Evolutionary conservation across 257 asterid species (phyloP).

Genomic region (Jasminum sambac): DNA sequence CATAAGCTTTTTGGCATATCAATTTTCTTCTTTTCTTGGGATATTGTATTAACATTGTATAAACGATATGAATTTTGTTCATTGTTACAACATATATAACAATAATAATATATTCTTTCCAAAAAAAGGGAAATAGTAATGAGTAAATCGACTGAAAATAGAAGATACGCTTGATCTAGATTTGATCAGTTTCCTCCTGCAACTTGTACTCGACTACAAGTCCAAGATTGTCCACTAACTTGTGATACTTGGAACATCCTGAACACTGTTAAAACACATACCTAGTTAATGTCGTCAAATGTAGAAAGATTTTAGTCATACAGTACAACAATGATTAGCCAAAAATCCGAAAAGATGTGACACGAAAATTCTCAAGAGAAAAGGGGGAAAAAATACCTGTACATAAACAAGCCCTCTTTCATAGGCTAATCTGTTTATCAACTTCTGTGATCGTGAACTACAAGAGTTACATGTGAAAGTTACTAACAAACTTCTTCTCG

Average conservation of each 20-base stretch:
- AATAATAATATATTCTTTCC: neutral
- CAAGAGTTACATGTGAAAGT: conserved; percentile 82
- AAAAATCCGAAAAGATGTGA: neutral
- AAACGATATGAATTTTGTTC: conserved; percentile 29
- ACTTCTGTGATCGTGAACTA: conserved; percentile 61
- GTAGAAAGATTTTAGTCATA: conserved; percentile 8
- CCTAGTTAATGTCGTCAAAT: conserved; percentile 2
- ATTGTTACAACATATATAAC: conserved; percentile 27
- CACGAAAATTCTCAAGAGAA: no score
- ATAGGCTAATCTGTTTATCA: conserved; percentile 84
- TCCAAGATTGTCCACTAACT: conserved; percentile 91
- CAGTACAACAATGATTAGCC: neutral
- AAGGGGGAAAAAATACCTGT: conserved; percentile 76
- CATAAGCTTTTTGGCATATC: conserved; percentile 26
- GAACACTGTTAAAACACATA: conserved; percentile 62
- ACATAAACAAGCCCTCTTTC: conserved; percentile 90
- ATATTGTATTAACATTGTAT: conserved; percentile 30
- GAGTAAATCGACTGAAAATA: conserved; percentile 1
- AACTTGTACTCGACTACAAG: conserved; percentile 79
- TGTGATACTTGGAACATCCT: conserved; percentile 87
- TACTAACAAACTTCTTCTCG: conserved; percentile 77
- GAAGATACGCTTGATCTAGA: conserved; percentile 31
- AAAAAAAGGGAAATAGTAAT: conserved; percentile 1
- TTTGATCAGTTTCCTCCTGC: conserved; percentile 50
- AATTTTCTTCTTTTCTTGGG: conserved; percentile 37